Evolutionary conservation across 768 basidiomycete genomes (phyloP).

Genomic region (Pulveroboletus sp.): DNA sequence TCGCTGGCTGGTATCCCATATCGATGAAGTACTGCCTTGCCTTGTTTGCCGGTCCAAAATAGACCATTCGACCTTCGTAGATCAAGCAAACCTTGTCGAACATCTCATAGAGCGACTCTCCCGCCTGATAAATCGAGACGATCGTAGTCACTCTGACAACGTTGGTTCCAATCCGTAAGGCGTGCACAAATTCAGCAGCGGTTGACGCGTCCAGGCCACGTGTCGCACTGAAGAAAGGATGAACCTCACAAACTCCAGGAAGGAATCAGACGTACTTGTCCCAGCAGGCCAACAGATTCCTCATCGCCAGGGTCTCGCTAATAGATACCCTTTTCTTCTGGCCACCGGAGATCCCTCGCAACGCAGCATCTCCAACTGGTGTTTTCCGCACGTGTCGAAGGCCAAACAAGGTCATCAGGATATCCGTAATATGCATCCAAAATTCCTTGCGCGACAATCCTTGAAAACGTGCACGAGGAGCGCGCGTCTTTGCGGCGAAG

Average conservation of each 20-base stretch:
- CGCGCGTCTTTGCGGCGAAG: conserved; percentile 67
- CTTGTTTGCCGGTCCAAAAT: conserved; percentile 50
- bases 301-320: conserved; percentile 66
- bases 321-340: conserved; percentile 84
- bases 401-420: conserved; percentile 69
- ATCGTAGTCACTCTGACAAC: conserved; percentile 51
- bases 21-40: conserved; percentile 57
- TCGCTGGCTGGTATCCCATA: conserved; percentile 50
- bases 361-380: conserved; percentile 72
- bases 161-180: conserved; percentile 64
- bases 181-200: conserved; percentile 68
- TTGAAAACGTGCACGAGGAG: conserved; percentile 50
- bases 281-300: conserved; percentile 72
- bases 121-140: conserved; percentile 83
- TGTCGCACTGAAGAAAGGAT: conserved; percentile 57
- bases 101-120: conserved; percentile 57
- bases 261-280: conserved; percentile 49
- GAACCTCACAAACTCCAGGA: conserved; percentile 28
- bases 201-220: conserved; percentile 65
- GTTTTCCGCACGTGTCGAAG: conserved; percentile 69
- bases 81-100: conserved; percentile 73
- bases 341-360: conserved; percentile 71
- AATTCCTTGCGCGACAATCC: conserved; percentile 36
- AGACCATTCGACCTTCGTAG: conserved; percentile 55
- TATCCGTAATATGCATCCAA: conserved; percentile 30